Conservation (phyloP, 2,329 filamentous ascomycete species). For the Colletotrichum salicis region DNA sequence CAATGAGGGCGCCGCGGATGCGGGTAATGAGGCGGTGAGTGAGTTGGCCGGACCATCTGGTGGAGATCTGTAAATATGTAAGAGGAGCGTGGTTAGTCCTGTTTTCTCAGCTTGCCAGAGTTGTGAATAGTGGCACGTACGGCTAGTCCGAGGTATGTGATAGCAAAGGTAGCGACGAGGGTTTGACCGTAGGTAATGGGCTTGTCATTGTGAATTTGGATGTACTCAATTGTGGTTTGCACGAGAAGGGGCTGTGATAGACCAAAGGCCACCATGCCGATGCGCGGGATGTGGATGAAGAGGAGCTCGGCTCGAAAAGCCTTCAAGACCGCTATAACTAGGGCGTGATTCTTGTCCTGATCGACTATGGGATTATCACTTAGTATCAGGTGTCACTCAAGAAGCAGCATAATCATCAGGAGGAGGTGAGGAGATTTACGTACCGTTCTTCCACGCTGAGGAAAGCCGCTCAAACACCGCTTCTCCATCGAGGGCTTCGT, state of each 20-base stretch:
- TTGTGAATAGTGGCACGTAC: neutral
- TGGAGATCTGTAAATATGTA: neutral
- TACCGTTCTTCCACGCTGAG: constrained; percentile 1
- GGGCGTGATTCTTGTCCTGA: neutral
- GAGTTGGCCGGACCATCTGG: constrained; percentile 33
- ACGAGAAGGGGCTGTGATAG: constrained; percentile 59
- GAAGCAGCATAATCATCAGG: no score
- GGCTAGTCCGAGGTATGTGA: constrained; percentile 55
- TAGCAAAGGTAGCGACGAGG: constrained; percentile 51
- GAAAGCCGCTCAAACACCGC: neutral
- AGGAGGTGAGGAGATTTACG: neutral
- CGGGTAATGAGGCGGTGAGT: constrained; percentile 39
- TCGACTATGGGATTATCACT: neutral
- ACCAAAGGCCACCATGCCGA: constrained; percentile 48
- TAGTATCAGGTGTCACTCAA: neutral
- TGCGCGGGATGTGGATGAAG: constrained; percentile 42
- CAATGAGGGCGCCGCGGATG: constrained; percentile 42
- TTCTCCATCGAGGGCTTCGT: constrained; percentile 7
- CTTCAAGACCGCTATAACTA: neutral
- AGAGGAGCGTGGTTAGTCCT: neutral
- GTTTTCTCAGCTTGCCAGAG: neutral
- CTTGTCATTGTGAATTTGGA: neutral
- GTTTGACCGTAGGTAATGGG: constrained; percentile 44
- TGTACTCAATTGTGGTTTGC: constrained; percentile 36
- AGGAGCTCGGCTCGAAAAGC: constrained; percentile 38